These are phyloP conservation scores for Phytopythium kandeliae DNA, from an alignment of 352 stramenopile genomes.

Conservation along the genomic window DNA sequence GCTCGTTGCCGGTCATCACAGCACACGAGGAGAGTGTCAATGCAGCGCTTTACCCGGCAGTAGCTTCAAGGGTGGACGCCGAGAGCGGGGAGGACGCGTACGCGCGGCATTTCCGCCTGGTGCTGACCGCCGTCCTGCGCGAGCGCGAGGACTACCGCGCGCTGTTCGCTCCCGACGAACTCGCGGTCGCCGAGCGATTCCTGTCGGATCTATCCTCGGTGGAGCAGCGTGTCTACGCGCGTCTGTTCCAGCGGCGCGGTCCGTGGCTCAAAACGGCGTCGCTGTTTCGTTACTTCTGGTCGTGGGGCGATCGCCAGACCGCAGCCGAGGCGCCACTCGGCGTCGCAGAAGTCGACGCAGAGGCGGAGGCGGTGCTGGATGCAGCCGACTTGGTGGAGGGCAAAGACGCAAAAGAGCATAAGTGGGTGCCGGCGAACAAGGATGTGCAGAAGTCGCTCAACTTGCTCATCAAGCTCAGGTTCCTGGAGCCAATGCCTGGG, in stretches of 20 bases:
- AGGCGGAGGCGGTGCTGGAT: not conserved
- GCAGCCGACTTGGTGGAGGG: not conserved
- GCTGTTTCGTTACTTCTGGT: conserved; percentile 53
- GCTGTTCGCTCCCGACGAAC: conserved; percentile 44
- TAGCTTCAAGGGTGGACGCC: not conserved
- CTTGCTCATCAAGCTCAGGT: conserved; percentile 27
- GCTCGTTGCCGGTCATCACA: not conserved
- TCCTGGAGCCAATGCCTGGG: conserved; percentile 29
- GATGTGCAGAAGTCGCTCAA: conserved; percentile 38
- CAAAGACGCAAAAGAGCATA: conserved; percentile 1
- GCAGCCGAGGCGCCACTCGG: not conserved
- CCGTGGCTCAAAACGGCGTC: conserved; percentile 68
- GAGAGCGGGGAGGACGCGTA: conserved; percentile 48
- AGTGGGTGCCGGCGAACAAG: conserved; percentile 11
- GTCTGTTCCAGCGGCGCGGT: conserved; percentile 70
- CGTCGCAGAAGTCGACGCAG: conserved; percentile 5
- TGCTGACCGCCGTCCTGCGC: conserved; percentile 35
- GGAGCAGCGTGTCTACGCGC: conserved; percentile 69
- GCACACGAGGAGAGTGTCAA: too few relatives aligned
- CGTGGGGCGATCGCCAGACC: conserved; percentile 3
- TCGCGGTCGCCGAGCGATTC: conserved; percentile 33
- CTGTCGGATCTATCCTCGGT: conserved; percentile 36
- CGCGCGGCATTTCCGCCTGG: conserved; percentile 49
- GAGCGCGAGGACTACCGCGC: conserved; percentile 39
- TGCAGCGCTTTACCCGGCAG: not conserved